Evolutionary conservation across 2,329 filamentous ascomycete species (phyloP), one percentile per base, ranked within the genome.

Genomic region (Simplicillium aogashimaense): DNA sequence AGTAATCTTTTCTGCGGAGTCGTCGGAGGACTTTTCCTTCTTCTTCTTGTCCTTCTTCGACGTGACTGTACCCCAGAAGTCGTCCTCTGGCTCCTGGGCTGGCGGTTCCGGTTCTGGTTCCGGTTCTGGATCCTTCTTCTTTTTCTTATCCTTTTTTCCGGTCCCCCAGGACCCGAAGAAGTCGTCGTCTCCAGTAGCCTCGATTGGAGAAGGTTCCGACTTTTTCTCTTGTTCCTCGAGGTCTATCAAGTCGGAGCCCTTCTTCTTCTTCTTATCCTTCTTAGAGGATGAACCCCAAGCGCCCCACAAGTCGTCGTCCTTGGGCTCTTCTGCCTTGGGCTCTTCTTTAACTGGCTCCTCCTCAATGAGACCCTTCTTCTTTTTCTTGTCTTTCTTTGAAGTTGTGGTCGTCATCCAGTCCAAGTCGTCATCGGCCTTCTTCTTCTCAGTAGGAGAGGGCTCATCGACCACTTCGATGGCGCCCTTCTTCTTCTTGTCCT

Each of bases 141-240:
- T 65, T 41, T 59, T 58, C 50, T 62, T 63, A 41, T 63, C 53
- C 45, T 75, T 76, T 51, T 75, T 75, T 10, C 65, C 61, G 38
- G 68, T 74, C 28, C 69, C 71, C 65, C 75, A 78, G 36, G 70
- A 69, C 43, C 63, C 69, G 54, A 75, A 76, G 47, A 75, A 74
- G 42, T 72, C 72, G 40, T 74, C 70, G 33, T 65, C 63, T 12
- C 54, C 58, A 29, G 59, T 52, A 37, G 59, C 47, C 36, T 58
- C 55, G 12, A 56, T 53, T 17, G 52, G 45, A 13, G 45, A 43
- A 11, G 47, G 11, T 13, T 32, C 32, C 7, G 17, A 18, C n/a
- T 41, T 45, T 7, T 52, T 45, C 35, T 50, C 48, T 16, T 47
- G 44, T 12, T 57, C 60, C 46, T 54, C 60, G 37, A 61, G 52